Percentiles rank a stretch among this genome's conserved stretches.
These are phyloP conservation scores for Terfezia claveryi DNA, from an alignment of 495 filamentous ascomycete genomes.

Conservation along the genomic window DNA sequence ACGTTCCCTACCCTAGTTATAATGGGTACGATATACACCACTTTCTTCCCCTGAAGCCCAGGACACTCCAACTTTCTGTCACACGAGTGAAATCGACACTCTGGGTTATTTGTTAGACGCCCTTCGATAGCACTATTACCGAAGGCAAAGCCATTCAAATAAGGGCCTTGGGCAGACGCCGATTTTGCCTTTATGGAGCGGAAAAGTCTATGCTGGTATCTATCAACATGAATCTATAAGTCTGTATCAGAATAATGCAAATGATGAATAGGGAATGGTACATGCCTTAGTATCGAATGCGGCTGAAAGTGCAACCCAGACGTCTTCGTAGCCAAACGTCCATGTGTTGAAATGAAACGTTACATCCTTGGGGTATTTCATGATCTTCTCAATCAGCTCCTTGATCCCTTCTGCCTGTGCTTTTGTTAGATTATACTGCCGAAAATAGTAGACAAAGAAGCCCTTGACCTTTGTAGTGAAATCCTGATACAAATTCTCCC, in stretches of 20 bases:
- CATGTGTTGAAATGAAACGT: constrained; percentile 71
- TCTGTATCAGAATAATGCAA: constrained; percentile 1
- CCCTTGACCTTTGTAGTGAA: constrained; percentile 30
- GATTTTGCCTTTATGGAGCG: constrained; percentile 29
- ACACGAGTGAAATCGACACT: constrained; percentile 68
- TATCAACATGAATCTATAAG: constrained; percentile 53
- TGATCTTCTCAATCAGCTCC: constrained; percentile 50
- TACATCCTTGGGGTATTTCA: constrained; percentile 47
- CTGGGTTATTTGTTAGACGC: constrained; percentile 42
- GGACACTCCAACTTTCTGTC: constrained; percentile 48
- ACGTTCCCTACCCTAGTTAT: constrained; percentile 34
- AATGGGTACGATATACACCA: constrained; percentile 62
- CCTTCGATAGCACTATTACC: constrained; percentile 50
- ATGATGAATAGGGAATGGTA: background rate
- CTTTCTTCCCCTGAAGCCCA: constrained; percentile 27
- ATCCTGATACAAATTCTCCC: constrained; percentile 24
- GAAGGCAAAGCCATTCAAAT: constrained; percentile 51
- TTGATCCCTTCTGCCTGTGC: constrained; percentile 46
- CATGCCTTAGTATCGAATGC: constrained; percentile 41
- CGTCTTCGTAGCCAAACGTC: constrained; percentile 72
- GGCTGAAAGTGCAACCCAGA: constrained; percentile 64
- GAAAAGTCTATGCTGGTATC: constrained; percentile 58
- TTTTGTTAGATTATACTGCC: background rate
- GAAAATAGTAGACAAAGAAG: background rate
- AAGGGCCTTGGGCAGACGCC: constrained; percentile 28